A percentile compares a stretch with the other conserved stretches of the same genome.
Evolutionary conservation across 345 rosid genomes (phyloP).

Genomic region (Eucalyptus curtisii): DNA sequence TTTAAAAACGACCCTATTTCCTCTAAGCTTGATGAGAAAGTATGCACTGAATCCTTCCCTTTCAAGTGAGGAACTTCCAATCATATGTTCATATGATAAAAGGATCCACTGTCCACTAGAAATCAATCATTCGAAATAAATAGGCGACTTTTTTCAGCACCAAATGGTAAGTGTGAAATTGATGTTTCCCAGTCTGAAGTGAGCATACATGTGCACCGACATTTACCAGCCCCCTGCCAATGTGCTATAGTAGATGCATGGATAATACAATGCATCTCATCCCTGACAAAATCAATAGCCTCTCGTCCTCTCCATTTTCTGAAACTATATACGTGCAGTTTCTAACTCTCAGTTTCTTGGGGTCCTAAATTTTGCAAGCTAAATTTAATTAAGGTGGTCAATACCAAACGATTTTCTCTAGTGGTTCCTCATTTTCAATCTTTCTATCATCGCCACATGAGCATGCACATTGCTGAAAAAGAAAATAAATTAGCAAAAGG

Average conservation of each 20-base stretch:
- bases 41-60: neutral
- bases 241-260: neutral
- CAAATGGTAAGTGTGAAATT: neutral
- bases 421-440: neutral
- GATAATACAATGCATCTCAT: neutral
- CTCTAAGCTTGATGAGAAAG: neutral
- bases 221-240: neutral
- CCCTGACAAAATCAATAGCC: neutral
- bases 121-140: neutral
- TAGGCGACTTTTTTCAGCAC: neutral
- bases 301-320: neutral
- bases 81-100: neutral
- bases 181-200: neutral
- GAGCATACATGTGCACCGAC: neutral
- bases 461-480: neutral
- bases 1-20: neutral
- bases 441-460: neutral
- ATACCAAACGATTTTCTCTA: neutral
- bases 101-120: neutral
- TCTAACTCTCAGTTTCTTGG: neutral
- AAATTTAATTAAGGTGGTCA: neutral
- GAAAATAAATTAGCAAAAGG: slow-evolving; percentile 4
- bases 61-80: neutral
- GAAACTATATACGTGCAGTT: neutral
- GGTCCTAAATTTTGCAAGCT: neutral